Base-by-base conservation (phyloP, 257 asterid genomes). In the Nicotiana benthamiana region DNA sequence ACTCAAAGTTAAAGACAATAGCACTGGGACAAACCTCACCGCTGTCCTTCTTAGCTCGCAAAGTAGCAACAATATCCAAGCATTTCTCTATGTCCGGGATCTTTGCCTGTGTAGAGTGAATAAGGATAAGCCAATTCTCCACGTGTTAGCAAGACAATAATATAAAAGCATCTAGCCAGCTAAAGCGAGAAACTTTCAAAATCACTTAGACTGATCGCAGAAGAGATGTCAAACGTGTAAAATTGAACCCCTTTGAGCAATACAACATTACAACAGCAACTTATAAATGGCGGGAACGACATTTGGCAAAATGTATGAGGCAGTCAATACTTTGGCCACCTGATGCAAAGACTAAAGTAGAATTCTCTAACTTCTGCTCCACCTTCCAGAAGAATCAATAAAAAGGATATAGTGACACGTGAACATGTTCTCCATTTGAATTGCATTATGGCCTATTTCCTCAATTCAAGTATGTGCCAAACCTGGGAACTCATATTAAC, bases 71-170 rank as follows among this genome's bases (percentile, higher is more conserved):
- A 16, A 92, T 84, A 43, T 91, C 97, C 68, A 93, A 92, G 93
- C 98, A 93, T 85, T 93, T 95, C 86, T 91, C 99, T 16, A 93
- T 95, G 87, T 93, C 99, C 7, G 98, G 99, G 81, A 95, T 95
- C 85, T 95, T 95, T 59, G 97, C 99, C 97, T 95, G 89, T 75
- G 63, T 78, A 76, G 52, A 30, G 60, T 30, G 48, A 16, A 62
- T 26, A 64, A 82, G 79, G 30, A 34, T 46, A 17, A 17, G 68
- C 5, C 32, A 36, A 68, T 68, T 11, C n/a, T 40, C n/a, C 76
- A 40, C 56, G 12, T 36, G 54, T 68, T 36, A 68, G 32, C 32
- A 68, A n/a, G 32, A 68, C 16, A 40, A 67, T 6, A 5, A 20
- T 5, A 68, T 40, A 68, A 68, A 36, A 68, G 10, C 76, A 68